Evolutionary conservation across 2,329 filamentous ascomycete species (phyloP).

Genomic region (Tricladium varicosporioides): DNA sequence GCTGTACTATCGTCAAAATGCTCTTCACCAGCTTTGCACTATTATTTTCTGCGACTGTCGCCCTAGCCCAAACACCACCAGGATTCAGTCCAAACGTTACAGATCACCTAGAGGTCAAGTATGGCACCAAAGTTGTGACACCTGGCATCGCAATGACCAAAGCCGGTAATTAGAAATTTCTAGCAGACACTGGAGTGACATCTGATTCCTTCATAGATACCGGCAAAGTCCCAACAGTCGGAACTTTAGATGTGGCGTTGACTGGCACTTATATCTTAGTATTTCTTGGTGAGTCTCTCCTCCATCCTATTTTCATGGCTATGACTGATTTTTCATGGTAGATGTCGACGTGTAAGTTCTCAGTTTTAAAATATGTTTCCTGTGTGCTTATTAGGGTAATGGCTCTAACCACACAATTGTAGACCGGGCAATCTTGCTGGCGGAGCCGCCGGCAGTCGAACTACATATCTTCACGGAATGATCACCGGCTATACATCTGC

Average conservation of each 20-base stretch:
- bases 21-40: slow-evolving; percentile 3
- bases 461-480: slow-evolving; percentile 11
- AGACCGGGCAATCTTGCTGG: background rate
- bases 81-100: slow-evolving; percentile 14
- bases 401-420: background rate
- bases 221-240: slow-evolving; percentile 14
- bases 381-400: too few relatives aligned
- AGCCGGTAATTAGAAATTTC: slow-evolving; percentile 6
- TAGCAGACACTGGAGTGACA: background rate
- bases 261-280: slow-evolving; percentile 17
- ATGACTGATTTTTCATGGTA: background rate
- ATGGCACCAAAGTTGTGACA: slow-evolving; percentile 8
- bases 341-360: slow-evolving; percentile 16
- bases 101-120: slow-evolving; percentile 15
- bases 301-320: too few relatives aligned
- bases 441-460: slow-evolving; percentile 3
- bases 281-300: slow-evolving; percentile 11
- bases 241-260: slow-evolving; percentile 9
- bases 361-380: too few relatives aligned
- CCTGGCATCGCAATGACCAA: slow-evolving; percentile 13
- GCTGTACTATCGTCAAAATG: slow-evolving; percentile 3
- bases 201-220: slow-evolving; percentile 1
- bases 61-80: slow-evolving; percentile 14
- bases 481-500: slow-evolving; percentile 14
- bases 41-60: background rate